A percentile compares a stretch with the other conserved stretches of the same genome.
Evolutionary conservation across 1,284 basidiomycete genomes (phyloP).

Genomic region (Polyporus tsugae): DNA sequence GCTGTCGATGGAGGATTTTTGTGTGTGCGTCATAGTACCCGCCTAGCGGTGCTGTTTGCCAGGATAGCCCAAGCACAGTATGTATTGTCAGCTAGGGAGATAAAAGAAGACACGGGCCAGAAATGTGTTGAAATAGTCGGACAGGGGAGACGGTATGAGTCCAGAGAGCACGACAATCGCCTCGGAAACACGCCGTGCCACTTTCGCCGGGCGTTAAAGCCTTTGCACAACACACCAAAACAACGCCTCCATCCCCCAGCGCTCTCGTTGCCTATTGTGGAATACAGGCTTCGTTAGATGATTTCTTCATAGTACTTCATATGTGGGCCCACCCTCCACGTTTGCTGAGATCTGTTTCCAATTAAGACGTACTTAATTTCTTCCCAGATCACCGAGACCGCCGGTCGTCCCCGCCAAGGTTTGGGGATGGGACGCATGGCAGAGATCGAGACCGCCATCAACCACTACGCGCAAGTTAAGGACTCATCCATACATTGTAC

Average conservation of each 20-base stretch:
- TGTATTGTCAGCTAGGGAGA: neutral
- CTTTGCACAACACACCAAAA: constrained; percentile 22
- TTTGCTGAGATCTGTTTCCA: too few relatives aligned
- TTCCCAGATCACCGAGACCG: too few relatives aligned
- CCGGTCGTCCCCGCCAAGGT: too few relatives aligned
- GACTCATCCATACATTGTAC: too few relatives aligned
- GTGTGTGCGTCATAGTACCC: constrained; percentile 30
- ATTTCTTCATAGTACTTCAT: too few relatives aligned
- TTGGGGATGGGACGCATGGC: too few relatives aligned
- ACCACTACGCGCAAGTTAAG: too few relatives aligned
- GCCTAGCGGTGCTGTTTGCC: neutral
- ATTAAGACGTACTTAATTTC: too few relatives aligned
- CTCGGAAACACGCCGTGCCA: neutral
- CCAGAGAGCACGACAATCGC: neutral
- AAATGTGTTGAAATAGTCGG: neutral
- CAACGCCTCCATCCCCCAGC: constrained; percentile 4
- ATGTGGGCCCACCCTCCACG: too few relatives aligned
- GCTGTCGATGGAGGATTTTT: constrained; percentile 34
- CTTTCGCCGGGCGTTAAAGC: constrained; percentile 15
- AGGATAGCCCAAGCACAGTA: constrained; percentile 1
- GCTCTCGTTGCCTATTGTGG: neutral
- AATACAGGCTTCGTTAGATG: neutral
- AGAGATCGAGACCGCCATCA: too few relatives aligned
- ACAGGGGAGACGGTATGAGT: neutral
- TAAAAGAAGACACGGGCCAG: neutral